Evolutionary conservation across 2,329 filamentous ascomycete genomes (phyloP).

Genomic region (Talaromyces sp.): DNA sequence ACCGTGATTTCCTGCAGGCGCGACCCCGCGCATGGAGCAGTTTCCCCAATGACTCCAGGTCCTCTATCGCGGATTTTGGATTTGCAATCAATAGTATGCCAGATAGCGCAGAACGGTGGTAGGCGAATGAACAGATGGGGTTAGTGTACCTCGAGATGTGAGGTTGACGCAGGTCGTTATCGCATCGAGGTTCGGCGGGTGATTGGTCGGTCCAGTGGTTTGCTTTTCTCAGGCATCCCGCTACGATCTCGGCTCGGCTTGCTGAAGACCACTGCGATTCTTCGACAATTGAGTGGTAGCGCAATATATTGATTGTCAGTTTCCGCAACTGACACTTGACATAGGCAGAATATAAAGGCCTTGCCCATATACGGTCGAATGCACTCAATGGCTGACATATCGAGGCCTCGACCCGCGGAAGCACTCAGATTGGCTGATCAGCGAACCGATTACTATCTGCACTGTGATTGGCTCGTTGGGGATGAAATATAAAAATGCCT

Average conservation of each 20-base stretch:
- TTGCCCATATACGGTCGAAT: neutral
- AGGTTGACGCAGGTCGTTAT: slow-evolving; percentile 2
- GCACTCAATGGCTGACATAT: neutral
- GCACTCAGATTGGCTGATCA: neutral
- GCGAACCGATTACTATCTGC: slow-evolving; percentile 3
- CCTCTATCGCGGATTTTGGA: neutral
- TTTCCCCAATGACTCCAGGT: slow-evolving; percentile 4
- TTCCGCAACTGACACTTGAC: neutral
- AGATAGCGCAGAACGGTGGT: neutral
- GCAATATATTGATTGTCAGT: neutral
- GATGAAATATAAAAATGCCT: neutral
- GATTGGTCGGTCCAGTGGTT: neutral
- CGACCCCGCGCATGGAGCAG: slow-evolving; percentile 3
- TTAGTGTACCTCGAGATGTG: neutral
- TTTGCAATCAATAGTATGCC: slow-evolving; percentile 1
- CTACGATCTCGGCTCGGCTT: neutral
- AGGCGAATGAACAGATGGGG: slow-evolving; percentile 7
- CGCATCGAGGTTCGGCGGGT: neutral
- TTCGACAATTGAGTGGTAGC: neutral
- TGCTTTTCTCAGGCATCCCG: slow-evolving; percentile 1
- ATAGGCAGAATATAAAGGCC: neutral
- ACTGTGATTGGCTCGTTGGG: neutral
- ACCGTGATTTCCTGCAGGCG: neutral
- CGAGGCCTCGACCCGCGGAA: neutral
- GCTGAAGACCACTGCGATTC: neutral